Percentiles rank a stretch among this genome's conserved stretches.
Evolutionary conservation across 352 stramenopile genomes (phyloP).

Genomic region (Saprolegnia diclina): DNA sequence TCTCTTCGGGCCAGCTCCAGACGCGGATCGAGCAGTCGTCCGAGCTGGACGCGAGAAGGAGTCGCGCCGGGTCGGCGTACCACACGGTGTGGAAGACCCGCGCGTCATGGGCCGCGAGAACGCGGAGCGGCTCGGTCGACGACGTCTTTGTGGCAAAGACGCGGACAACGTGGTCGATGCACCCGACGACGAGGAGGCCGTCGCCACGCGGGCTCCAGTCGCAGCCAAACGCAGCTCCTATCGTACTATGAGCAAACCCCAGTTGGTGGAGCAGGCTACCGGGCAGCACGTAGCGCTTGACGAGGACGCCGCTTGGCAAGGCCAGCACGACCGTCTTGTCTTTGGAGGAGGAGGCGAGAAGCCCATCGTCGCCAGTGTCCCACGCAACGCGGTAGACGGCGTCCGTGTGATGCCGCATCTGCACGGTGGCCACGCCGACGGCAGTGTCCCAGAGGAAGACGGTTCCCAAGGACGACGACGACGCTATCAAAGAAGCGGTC

Average conservation of each 20-base stretch:
- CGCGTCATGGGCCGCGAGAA: slow-evolving; percentile 15
- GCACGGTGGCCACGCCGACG: neutral
- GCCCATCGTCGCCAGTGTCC: neutral
- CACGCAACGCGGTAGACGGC: slow-evolving; percentile 28
- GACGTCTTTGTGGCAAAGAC: slow-evolving; percentile 14
- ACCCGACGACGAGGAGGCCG: slow-evolving; percentile 22
- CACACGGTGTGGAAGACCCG: slow-evolving; percentile 25
- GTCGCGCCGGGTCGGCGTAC: neutral
- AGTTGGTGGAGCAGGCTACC: neutral
- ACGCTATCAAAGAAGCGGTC: neutral
- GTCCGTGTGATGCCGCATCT: slow-evolving; percentile 19
- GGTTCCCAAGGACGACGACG: slow-evolving; percentile 16
- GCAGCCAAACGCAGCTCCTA: slow-evolving; percentile 17
- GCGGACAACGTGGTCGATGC: slow-evolving; percentile 24
- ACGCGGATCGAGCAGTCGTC: slow-evolving; percentile 27
- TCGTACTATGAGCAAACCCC: neutral
- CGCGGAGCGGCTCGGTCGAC: neutral
- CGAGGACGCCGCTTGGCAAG: slow-evolving; percentile 6
- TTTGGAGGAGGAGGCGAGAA: slow-evolving; percentile 24
- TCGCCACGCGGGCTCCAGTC: slow-evolving; percentile 16
- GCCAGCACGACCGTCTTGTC: slow-evolving; percentile 20
- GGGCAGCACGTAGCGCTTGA: slow-evolving; percentile 13
- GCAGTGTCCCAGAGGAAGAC: slow-evolving; percentile 29
- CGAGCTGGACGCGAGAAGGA: slow-evolving; percentile 19
- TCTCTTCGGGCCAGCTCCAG: slow-evolving; percentile 9